Evolutionary conservation across 164 flowering plant genomes (phyloP).

Genomic region (Stephania japonica): DNA sequence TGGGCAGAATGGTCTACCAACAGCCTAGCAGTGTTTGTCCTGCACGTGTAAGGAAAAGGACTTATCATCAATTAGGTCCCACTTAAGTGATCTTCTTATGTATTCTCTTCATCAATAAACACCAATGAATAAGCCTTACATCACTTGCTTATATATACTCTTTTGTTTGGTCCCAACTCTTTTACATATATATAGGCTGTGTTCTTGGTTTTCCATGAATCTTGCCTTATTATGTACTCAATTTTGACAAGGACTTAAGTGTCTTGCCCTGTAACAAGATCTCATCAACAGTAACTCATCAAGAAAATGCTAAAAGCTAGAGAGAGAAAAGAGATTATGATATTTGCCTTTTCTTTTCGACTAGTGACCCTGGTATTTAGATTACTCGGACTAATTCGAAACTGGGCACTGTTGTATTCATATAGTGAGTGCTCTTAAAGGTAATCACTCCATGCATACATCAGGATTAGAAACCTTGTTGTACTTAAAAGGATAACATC

Average conservation of each 20-base stretch:
- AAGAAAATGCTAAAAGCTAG: background rate
- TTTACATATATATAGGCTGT: background rate
- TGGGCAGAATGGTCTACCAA: slow-evolving; percentile 4
- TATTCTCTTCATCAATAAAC: background rate
- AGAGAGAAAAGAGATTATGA: background rate
- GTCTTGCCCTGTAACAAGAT: background rate
- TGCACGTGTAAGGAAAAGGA: slow-evolving; percentile 8
- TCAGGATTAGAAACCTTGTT: no score
- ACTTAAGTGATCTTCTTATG: background rate
- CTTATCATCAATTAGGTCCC: background rate
- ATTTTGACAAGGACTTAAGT: background rate
- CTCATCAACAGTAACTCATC: slow-evolving; percentile 2
- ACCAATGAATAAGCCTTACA: background rate
- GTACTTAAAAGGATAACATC: no score
- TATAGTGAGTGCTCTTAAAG: no score
- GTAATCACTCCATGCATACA: no score
- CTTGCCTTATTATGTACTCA: background rate
- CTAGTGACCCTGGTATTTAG: no score
- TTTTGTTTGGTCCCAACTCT: background rate
- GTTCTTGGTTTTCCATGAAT: background rate
- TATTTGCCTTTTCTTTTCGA: background rate
- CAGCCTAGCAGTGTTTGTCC: background rate
- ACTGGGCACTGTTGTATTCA: no score
- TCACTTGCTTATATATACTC: background rate
- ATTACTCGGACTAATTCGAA: no score